These are phyloP conservation scores for Cryomyces minteri DNA, from an alignment of 495 filamentous ascomycete species.

Conservation along the genomic window DNA sequence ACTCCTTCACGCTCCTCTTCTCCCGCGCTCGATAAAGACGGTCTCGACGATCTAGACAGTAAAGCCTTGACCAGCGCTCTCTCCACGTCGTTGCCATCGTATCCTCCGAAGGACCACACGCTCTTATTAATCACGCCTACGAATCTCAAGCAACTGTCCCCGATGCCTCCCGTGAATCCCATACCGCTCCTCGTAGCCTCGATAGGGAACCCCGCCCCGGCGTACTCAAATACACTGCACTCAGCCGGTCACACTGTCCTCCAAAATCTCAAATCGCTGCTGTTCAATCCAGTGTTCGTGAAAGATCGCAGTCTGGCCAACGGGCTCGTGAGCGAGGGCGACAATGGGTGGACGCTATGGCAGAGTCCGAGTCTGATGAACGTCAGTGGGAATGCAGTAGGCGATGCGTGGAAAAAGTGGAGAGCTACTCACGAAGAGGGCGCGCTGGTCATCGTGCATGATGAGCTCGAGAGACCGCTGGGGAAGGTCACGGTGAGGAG, in stretches of 20 bases:
- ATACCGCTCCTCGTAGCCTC: conserved; percentile 17
- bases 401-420: conserved; percentile 14
- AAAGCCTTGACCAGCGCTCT: too few species aligned
- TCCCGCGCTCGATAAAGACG: too few species aligned
- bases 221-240: conserved; percentile 57
- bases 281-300: conserved; percentile 29
- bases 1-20: too few species aligned
- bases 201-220: conserved; percentile 45
- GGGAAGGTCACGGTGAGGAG: conserved; percentile 42
- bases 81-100: too few species aligned
- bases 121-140: too few species aligned
- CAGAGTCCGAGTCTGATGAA: conserved; percentile 66
- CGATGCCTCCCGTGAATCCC: too few species aligned
- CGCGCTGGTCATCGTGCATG: conserved; percentile 59
- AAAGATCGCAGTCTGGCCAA: conserved; percentile 22
- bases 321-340: conserved; percentile 17
- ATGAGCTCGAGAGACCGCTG: conserved; percentile 56
- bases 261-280: conserved; percentile 8
- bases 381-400: conserved; percentile 19
- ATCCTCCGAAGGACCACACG: too few species aligned
- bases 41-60: too few species aligned
- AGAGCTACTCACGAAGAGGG: conserved; percentile 4
- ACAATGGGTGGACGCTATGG: conserved; percentile 40
- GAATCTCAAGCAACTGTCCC: too few species aligned
- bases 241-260: conserved; percentile 62